Base-by-base conservation (phyloP, 768 basidiomycete genomes). In the Mrakia blollopis region DNA sequence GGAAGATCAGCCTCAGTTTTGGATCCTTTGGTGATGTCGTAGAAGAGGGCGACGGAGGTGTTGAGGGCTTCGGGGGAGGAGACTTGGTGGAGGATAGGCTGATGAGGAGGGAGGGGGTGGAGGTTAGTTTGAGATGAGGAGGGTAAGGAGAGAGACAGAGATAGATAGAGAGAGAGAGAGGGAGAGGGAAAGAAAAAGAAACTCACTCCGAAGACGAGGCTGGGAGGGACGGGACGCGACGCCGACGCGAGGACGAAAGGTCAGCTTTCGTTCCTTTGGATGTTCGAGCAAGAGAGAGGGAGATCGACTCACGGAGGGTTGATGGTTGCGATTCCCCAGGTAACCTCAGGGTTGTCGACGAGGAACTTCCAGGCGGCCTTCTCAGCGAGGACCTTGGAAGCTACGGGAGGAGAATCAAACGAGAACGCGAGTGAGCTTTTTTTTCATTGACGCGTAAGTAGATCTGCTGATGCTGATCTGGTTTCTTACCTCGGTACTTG, bases 361-460 rank as follows among this genome's bases (percentile, higher is more conserved):
- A 47, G 81, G 78, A 86, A 87, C 9, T 83, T 82, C 88, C 88
- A 89, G 10, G 88, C 88, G 30, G 87, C 86, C 83, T 84, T 85
- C 83, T 92, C 91, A 0, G 90, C 89, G 2, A 91, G 84, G 2
- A 85, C 86, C 84, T 92, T 92, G 25, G 87, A 88, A 3, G 89
- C 88, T 30, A 85, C 80, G 81, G 92, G 92, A 80, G 80, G 35
- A 50, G 62, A 30, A 25, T 10, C 13, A n/a, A 65, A 35, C 21
- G 63, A 65, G 10, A 65, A 28, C 63, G n/a, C 16, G 18, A n/a
- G 41, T 69, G 13, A n/a, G 41, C 35, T 18, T 41, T 18, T 39
- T 18, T n/a, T n/a, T n/a, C n/a, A n/a, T n/a, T n/a, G n/a, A n/a
- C n/a, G n/a, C n/a, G n/a, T n/a, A n/a, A n/a, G n/a, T n/a, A n/a